Evolutionary conservation across 192 early-diverging fungal genomes (phyloP), one percentile per base, ranked within the genome.

Genomic region (Entomortierella parvispora): DNA sequence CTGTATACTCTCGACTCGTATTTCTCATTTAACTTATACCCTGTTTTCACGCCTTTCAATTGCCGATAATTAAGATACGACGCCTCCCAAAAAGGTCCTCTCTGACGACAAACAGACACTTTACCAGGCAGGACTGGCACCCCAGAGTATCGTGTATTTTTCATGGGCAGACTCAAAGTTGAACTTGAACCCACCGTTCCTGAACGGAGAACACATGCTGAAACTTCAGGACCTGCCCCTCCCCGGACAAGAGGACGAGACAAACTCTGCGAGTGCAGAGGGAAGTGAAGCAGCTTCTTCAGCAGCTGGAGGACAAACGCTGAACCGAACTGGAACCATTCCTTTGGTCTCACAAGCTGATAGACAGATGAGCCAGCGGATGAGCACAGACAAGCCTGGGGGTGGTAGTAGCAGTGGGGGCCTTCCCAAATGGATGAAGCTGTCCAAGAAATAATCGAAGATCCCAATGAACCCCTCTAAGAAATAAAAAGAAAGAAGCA

Each of bases 111-210:
- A 65, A 4, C 26, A 82, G 47, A 80, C 80, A 17, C 52, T 89
- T 29, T 87, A 79, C 60, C 79, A 85, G 53, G 84, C 85, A 28
- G 80, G 77, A 51, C 51, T 89, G 22, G 62, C 87, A n/a, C 87
- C 87, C 18, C 84, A 84, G 37, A 85, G 84, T 10, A 78, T 84
- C 62, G 82, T 88, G 0, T 76, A 81, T 45, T 86, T 86, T 64
- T 79, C 69, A 31, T 86, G 85, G 82, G 52, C 61, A 50, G 80
- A 84, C 32, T 56, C 54, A 1, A 67, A 77, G 55, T 33, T 77
- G 22, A 77, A 77, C 48, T 17, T 33, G 29, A 53, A 49, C 15
- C 23, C 74, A 29, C 65, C 74, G 6, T 77, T 77, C 66, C 47
- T 77, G 9, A 77, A 77, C 22, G 74, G 65, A 0, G 65, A 68